Conservation (phyloP, 192 early-diverging fungal genomes). For the Chytriomyces sp. region DNA sequence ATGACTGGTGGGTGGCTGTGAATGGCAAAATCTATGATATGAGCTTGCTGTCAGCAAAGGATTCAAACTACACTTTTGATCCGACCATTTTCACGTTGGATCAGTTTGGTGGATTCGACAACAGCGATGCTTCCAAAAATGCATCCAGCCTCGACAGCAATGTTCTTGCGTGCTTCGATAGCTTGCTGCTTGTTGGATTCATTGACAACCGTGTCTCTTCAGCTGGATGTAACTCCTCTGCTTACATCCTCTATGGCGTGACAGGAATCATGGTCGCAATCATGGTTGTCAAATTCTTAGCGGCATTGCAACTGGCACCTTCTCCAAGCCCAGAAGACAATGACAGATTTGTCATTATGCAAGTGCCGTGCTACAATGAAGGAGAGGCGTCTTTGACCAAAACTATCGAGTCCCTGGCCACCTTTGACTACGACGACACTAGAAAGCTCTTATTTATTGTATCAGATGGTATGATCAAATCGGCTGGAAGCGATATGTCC, state of each 20-base stretch:
- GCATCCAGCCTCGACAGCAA: slow-evolving; percentile 69
- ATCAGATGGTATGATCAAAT: slow-evolving; percentile 93
- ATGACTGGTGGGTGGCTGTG: slow-evolving; percentile 66
- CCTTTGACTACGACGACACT: slow-evolving; percentile 91
- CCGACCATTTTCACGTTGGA: slow-evolving; percentile 60
- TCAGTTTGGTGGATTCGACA: slow-evolving; percentile 26
- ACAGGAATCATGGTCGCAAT: slow-evolving; percentile 82
- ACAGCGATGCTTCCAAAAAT: slow-evolving; percentile 50
- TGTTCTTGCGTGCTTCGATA: slow-evolving; percentile 73
- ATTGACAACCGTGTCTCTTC: slow-evolving; percentile 80
- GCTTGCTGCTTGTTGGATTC: slow-evolving; percentile 82
- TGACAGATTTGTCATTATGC: slow-evolving; percentile 84
- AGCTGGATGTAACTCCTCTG: slow-evolving; percentile 67
- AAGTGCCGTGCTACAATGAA: slow-evolving; percentile 98
- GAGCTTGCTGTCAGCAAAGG: slow-evolving; percentile 49
- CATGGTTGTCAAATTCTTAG: slow-evolving; percentile 92
- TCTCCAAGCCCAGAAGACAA: slow-evolving; percentile 78
- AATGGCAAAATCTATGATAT: slow-evolving; percentile 86
- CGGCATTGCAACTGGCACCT: slow-evolving; percentile 85
- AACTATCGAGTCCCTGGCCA: slow-evolving; percentile 89
- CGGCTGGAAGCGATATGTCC: slow-evolving; percentile 87
- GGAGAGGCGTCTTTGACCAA: slow-evolving; percentile 88
- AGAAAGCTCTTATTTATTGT: slow-evolving; percentile 93
- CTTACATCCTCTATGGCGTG: slow-evolving; percentile 80
- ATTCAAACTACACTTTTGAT: slow-evolving; percentile 13